Evolutionary conservation across 2,329 filamentous ascomycete genomes (phyloP).

Genomic region (Monosporascus sp.): DNA sequence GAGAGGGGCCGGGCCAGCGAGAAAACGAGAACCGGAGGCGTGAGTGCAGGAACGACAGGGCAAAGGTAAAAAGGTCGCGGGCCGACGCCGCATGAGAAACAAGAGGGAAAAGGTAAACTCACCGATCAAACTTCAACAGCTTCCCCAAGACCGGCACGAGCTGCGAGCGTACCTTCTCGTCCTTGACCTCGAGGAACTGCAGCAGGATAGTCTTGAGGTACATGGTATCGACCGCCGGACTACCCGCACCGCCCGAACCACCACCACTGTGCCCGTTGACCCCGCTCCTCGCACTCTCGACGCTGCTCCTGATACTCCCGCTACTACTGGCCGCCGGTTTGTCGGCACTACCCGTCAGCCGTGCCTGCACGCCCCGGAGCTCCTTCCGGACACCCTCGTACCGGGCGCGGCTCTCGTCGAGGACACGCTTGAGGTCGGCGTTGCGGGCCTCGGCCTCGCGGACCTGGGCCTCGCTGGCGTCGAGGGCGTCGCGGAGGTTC

Average conservation of each 20-base stretch:
- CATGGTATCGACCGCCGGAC: conserved; percentile 41
- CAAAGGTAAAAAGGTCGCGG: not conserved
- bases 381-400: conserved; percentile 77
- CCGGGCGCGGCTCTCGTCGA: conserved; percentile 72
- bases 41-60: not conserved
- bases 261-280: conserved; percentile 23
- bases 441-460: conserved; percentile 81
- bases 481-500: conserved; percentile 73
- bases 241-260: conserved; percentile 15
- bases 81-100: not conserved
- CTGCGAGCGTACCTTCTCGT: conserved; percentile 70
- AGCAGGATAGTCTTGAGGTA: conserved; percentile 79
- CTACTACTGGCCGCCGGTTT: conserved; percentile 21
- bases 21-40: not conserved
- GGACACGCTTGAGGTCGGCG: conserved; percentile 64
- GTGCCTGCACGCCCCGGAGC: conserved; percentile 47
- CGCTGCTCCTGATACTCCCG: conserved; percentile 36
- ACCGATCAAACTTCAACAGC: conserved; percentile 73
- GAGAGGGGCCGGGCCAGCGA: not conserved
- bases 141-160: conserved; percentile 73
- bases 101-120: conserved; percentile 29
- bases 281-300: conserved; percentile 42
- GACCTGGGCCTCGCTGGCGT: conserved; percentile 81
- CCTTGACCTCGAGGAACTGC: conserved; percentile 77
- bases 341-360: conserved; percentile 28